Evolutionary conservation across 2,329 filamentous ascomycete species (phyloP), one percentile per base, ranked within the genome.

Genomic region (Gnomoniopsis sp.): DNA sequence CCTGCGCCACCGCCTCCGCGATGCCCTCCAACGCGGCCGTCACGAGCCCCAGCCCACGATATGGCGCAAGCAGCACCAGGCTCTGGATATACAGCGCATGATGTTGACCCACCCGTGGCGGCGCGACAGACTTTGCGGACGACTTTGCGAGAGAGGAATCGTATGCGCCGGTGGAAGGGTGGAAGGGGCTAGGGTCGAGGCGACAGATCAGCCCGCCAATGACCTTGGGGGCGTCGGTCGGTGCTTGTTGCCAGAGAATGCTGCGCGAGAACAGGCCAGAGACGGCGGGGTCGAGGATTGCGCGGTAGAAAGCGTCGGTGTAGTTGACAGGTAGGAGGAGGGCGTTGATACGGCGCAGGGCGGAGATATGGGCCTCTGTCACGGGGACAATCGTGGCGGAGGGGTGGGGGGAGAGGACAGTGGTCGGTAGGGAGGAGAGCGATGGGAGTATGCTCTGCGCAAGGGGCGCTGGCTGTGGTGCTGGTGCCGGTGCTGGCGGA

Each of bases 321-420:
- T 88, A 89, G 69, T 76, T 75, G 59, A 88, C 82, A 52, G 82
- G 84, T 1, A 89, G 82, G 54, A 88, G 79, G 53, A 88, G 79
- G 48, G 82, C 75, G 71, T 87, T 88, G 71, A 89, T 86, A 65
- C 85, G 82, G 43, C 83, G 83, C 6, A 89, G 77, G 48, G 83
- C 77, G 58, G 81, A 74, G 58, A 88, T 72, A 70, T 88, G 83
- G 49, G 73, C 67, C 48, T 76, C 71, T 1, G 74, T 72, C 54
- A 87, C 72, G 55, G 75, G 74, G 6, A 79, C 77, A 67, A 88
- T 83, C 59, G 73, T 71, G 21, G 83, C 83, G 68, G 82, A 76
- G 15, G 71, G 71, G 57, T 75, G 75, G 23, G 71, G 78, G 68
- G 64, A 79, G 53, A 68, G 68, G 33, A 52, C 59, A 49, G 66